These are phyloP conservation scores for Grosmannia serpens DNA, from an alignment of 2,329 filamentous ascomycete genomes.

Conservation along the genomic window DNA sequence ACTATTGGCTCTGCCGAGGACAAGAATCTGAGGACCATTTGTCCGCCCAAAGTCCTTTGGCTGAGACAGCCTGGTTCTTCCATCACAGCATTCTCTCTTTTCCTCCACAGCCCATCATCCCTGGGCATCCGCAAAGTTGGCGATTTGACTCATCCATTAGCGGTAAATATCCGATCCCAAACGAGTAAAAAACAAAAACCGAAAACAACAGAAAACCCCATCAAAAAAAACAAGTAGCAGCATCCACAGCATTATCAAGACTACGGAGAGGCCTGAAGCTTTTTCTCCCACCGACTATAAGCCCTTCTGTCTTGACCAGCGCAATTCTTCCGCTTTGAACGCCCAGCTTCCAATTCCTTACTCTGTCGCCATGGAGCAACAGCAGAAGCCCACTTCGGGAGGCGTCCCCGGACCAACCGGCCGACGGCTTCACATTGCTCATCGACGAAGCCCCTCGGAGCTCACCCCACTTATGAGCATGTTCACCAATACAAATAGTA, in stretches of 20 bases:
- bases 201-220: not conserved
- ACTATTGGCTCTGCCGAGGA: constrained; percentile 1
- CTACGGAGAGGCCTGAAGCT: not conserved
- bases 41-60: not conserved
- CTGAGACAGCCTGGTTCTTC: not conserved
- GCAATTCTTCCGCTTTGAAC: not conserved
- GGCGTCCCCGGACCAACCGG: constrained; percentile 64
- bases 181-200: not conserved
- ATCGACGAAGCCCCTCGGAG: constrained; percentile 93
- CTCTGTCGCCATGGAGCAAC: constrained; percentile 49
- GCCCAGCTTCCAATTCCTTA: not conserved
- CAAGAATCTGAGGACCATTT: not conserved
- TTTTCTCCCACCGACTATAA: not conserved
- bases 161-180: not conserved
- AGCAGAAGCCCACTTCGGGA: constrained; percentile 42
- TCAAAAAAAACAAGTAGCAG: not conserved
- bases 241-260: not conserved
- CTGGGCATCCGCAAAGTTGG: not conserved
- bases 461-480: constrained; percentile 95
- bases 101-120: not conserved
- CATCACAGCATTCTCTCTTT: not conserved
- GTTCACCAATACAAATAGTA: constrained; percentile 57
- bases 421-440: constrained; percentile 90
- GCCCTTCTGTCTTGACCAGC: not conserved
- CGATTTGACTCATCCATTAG: not conserved